Evolutionary conservation across 2,329 filamentous ascomycete genomes (phyloP), one percentile per base, ranked within the genome.

Genomic region (Endoconidiophora laricicola): DNA sequence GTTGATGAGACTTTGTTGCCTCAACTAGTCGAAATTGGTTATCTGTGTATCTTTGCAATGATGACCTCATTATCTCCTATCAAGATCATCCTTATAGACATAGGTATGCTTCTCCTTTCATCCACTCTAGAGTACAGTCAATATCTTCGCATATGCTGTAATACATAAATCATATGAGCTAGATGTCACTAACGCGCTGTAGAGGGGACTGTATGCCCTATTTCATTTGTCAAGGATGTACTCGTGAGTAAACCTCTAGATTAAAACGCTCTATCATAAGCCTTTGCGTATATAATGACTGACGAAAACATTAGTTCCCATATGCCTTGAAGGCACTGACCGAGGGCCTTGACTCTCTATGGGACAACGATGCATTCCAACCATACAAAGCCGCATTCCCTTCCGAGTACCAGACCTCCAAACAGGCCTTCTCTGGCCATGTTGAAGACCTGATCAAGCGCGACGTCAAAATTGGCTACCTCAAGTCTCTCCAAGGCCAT

Each of bases 161-260:
- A 2, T 29, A 16, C 12, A 29, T 9, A 10, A 29, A n/a, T 20
- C 3, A 20, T n/a, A 45, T 20, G 7, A 29, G 12, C 4, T 46
- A 26, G 23, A 22, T 38, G 23, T 10, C 23, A 39, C 23, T 52
- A 40, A 48, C 26, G 41, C 46, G 7, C 12, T 24, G 54, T 58
- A 88, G 83, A 88, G 72, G 83, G 84, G 55, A 88, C 84, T 46
- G 79, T 88, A 55, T 87, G 83, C 63, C 81, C 82, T 58, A 86
- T 88, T 62, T 85, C 81, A 58, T 88, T 88, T 65, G 84, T 88
- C 65, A 85, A 85, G 67, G 81, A 87, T 63, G 77, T 84, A 56
- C 69, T 88, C 68, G 84, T 88, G 77, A 75, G 82, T 67, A 54
- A 29, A 20, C 22, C 18, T 16, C 44, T 44, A 22, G 4, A 22